A percentile compares a stretch with the other conserved stretches of the same genome.
phyloP scores from a whole-genome alignment of 495 filamentous ascomycete species.

The Neurospora sp. region DNA sequence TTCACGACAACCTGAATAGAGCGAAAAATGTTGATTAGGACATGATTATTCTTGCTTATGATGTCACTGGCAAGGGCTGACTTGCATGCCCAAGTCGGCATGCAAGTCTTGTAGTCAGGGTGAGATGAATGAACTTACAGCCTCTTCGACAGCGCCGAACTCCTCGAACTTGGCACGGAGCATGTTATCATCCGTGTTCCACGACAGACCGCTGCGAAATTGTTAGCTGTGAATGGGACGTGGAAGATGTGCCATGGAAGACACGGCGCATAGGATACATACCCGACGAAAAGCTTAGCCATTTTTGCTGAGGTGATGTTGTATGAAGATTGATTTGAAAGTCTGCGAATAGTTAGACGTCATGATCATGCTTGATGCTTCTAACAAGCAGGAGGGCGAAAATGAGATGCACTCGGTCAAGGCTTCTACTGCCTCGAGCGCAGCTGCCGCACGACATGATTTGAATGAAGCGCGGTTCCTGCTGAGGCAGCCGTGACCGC shows the following conservation, averaged over 20 bases:
- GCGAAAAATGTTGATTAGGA: slow-evolving; percentile 7
- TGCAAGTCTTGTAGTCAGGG: background rate
- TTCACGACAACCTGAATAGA: slow-evolving; percentile 78
- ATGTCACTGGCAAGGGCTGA: background rate
- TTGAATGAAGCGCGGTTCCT: background rate
- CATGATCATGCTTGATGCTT: background rate
- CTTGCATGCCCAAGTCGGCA: background rate
- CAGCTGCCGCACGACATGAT: background rate
- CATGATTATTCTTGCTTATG: background rate
- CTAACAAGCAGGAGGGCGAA: background rate
- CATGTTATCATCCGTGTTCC: slow-evolving; percentile 86
- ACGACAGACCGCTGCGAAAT: slow-evolving; percentile 72
- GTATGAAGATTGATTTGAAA: background rate
- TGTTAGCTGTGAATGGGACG: background rate
- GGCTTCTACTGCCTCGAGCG: background rate
- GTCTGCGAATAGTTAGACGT: background rate
- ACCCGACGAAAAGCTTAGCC: slow-evolving; percentile 92
- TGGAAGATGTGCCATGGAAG: background rate
- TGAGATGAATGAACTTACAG: slow-evolving; percentile 49
- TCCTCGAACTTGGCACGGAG: slow-evolving; percentile 80
- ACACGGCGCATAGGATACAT: slow-evolving; percentile 23
- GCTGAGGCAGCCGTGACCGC: background rate
- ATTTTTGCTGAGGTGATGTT: slow-evolving; percentile 35
- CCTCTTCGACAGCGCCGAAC: slow-evolving; percentile 84
- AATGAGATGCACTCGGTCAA: background rate